Evolutionary conservation across 1,139 yeast genomes (phyloP), one percentile per base, ranked within the genome.

Genomic region (Candida pseudocylindracea): DNA sequence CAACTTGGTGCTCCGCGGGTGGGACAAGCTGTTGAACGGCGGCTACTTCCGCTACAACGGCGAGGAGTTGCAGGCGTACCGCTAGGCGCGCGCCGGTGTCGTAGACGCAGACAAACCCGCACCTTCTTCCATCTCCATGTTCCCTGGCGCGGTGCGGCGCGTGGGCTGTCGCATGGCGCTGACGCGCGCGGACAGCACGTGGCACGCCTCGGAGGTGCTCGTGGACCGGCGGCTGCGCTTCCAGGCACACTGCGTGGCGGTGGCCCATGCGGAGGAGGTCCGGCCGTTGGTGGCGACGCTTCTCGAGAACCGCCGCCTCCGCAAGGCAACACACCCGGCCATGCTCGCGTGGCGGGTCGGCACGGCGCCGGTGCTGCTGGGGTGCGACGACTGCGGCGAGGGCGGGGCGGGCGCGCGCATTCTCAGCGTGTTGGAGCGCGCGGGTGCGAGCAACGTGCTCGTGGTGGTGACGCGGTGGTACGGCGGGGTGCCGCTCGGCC

Each of bases 381-480:
- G 81, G 1, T 59, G 51, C 37, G 49, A 57, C 33, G 85, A 74
- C 44, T 56, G 68, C 42, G 79, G 79, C 1, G 88, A 75, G 42
- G 57, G 62, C 12, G 76, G 76, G 1, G 72, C 79, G 0, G 85
- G 83, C 0, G 45, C 53, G 11, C 50, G 71, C 35, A 40, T 75
- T 11, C 44, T 72, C 26, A 54, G 55, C 34, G 63, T 66, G 9
- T 39, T 75, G 26, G 65, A 62, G 28, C 48, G 65, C 27, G 46
- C 60, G 12, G 50, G 61, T 29, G 35, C 67, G n/a, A 48, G 55
- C 9, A 70, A 72, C 42, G 60, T 69, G 1, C 42, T 74, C 12
- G 61, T 73, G 1, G 65, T 73, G 11, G 83, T 72, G 1, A 66
- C 75, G 0, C 45, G 88, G 36, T 74, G 85, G 85, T 72, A 71